Base-by-base conservation (phyloP, 768 basidiomycete genomes). In the Cytidiella melzeri region DNA sequence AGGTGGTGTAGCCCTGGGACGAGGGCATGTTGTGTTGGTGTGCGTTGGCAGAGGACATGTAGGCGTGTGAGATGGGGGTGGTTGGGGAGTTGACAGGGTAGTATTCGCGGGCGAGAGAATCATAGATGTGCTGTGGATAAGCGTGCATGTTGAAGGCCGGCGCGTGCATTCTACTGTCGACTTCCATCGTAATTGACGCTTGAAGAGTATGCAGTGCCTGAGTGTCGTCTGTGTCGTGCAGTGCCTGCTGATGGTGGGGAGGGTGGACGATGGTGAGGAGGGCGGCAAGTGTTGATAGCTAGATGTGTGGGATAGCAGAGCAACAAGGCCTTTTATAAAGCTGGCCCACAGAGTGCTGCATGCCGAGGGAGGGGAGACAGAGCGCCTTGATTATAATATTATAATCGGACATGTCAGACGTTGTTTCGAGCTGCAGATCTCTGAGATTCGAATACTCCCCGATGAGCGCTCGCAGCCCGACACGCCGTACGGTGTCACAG, bases 101-200 rank as follows among this genome's bases (percentile, higher is more conserved):
- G 28, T 51, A 54, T 46, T 41, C 48, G 40, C 49, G 47, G 45
- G 56, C 45, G 48, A 39, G 26, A 34, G 41, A 45, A 46, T 53
- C 48, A 49, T 53, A 47, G 37, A 38, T 39, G 30, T 47, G 51
- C 36, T 50, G 51, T 28, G 56, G 48, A 52, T 51, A 51, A 43
- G 54, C 42, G 48, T 42, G n/a, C 11, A 55, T 53, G n/a, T n/a
- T n/a, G 50, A 51, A 54, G 43, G 52, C 49, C 34, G 55, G 23
- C 55, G 46, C 50, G 50, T 51, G 53, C 44, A 52, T 47, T 57
- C 58, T 57, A 41, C 56, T 48, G 52, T 57, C 54, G 52, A 59
- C 58, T 60, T 60, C 54, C 58, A 60, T 60, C 43, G 15, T 54
- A 36, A 24, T 20, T 47, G 51, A 47, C 50, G 56, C 56, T 40